Base-by-base conservation (phyloP, 768 basidiomycete genomes). In the Trametopsis cervina region DNA sequence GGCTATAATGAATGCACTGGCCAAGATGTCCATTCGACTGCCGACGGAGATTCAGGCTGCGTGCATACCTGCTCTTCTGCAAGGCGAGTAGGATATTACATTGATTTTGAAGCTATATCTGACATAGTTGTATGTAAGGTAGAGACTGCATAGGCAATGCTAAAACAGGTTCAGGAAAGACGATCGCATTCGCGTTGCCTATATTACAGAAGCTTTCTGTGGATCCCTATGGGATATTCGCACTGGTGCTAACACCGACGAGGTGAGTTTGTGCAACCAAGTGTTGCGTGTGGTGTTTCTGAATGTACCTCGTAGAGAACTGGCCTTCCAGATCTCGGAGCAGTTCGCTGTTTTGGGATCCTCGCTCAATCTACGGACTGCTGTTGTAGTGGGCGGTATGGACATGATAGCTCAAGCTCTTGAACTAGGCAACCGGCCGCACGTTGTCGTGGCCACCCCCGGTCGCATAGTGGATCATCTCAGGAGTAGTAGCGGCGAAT, bases 141-240 rank as follows among this genome's bases (percentile, higher is more conserved):
- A 78, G 85, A 60, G 95, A 99, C 65, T 97, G 94, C 64, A 90
- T 99, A 50, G 96, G 96, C 9, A 93, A 95, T 54, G 93, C 96
- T 1, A 94, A 97, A 69, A 99, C 96, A 0, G 96, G 96, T 44
- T 93, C 90, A 1, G 95, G 95, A 58, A 99, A 99, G 69, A 99
- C 96, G 0, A 81, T 99, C 50, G 94, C 96, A 0, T 99, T 99
- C 57, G 96, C 95, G 1, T 66, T 97, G 4, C 96, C 96, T 4
- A 97, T 98, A 47, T 71, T 98, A 5, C 92, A 99, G 63, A 79
- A 79, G 57, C 74, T 99, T 25, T 81, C 87, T 1, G 69, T 74
- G 4, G 95, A 98, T 66, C 95, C 96, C 0, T 96, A 90, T 57
- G 96, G 95, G 1, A 87, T 98, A 39, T 98, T 85, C 63, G 92